Base-by-base conservation (phyloP, 441 rosid species). In the Syzygium syzygioides region DNA sequence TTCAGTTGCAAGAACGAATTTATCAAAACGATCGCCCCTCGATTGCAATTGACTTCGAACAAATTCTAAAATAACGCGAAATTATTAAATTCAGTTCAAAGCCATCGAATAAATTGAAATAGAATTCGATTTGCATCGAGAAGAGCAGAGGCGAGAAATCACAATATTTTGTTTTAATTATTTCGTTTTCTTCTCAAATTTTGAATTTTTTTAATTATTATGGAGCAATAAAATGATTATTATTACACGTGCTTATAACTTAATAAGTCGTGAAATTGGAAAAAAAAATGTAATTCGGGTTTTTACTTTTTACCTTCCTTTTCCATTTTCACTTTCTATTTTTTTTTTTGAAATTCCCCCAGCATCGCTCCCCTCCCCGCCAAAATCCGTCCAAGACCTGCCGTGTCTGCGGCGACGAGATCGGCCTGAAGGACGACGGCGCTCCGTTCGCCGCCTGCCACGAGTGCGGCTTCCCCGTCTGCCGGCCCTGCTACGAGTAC, bases 401-500 rank as follows among this genome's bases (percentile, higher is more conserved):
- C 87, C 93, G 93, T 84, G 95, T 96, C 32, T 97, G 99, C 68
- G 95, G 97, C 32, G 98, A 97, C 59, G 97, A 95, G 91, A 91
- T 97, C 30, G 96, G 92, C 59, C 88, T 87, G 7, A 88, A 85
- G 18, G 97, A 94, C 71, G 93, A 94, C 87, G 98, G 98, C 9
- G 92, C 90, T 86, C 23, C 88, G 64, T 96, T 96, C 86, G 95
- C 93, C 20, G 98, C 98, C 18, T 97, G 99, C 62, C 93, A 93
- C 50, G 95, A 93, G 50, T 97, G 98, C 55, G 92, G 95, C 4
- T 96, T 94, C 92, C 98, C 98, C 3, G 96, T 96, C 88, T 97
- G 99, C 86, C 92, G 89, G 91, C 97, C 98, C 85, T 96, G 98
- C 90, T 96, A 95, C 85, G 98, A 94, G 86, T 96, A 96, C 28